Base-by-base conservation (phyloP, 805 yeast species). In the Saturnispora silvae region DNA sequence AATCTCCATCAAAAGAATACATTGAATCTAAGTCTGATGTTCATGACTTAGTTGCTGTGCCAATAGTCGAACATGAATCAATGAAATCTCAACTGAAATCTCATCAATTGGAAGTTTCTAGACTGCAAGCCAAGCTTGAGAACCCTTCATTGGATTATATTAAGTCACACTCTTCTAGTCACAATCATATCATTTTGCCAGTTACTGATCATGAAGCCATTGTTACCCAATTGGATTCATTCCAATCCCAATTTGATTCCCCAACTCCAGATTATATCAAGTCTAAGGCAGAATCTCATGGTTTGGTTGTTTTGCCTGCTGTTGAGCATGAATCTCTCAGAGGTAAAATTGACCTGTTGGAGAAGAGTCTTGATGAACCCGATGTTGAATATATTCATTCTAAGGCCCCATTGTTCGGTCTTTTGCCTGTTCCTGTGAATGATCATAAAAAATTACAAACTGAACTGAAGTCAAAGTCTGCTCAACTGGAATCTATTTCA, bases 1-100 rank as follows among this genome's bases (percentile, higher is more conserved):
- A 38, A 30, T 37, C 24, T 15, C 52, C 37, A 25, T 40, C 42
- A 22, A 20, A 37, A n/a, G 41, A 32, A 8, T 52, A 50, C 34
- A 40, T 61, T 20, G 41, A 39, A 16, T 45, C 46, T 10, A 55
- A 54, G 30, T 58, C 67, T 4, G 25, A 40, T 8, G 40, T 32
- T 10, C 54, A 46, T 38, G 60, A 61, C 4, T 41, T 52, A n/a
- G 49, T 47, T 15, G 45, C 54, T 34, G 42, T 60, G 19, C 52
- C 54, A 15, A 27, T 43, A 7, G 14, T 10, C 20, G 35, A 37
- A 22, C 31, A 31, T 27, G 24, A 31, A 15, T 37, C 30, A 10
- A n/a, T 31, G 17, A 27, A 20, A 14, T 11, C 25, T 20, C 6
- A 8, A 9, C 17, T 19, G 13, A 22, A 30, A 15, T 26, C 34